Percentiles rank a stretch among this genome's conserved stretches.
Evolutionary conservation across 2,329 filamentous ascomycete species (phyloP).

Genomic region (Graphilbum ipis-grandicollis): DNA sequence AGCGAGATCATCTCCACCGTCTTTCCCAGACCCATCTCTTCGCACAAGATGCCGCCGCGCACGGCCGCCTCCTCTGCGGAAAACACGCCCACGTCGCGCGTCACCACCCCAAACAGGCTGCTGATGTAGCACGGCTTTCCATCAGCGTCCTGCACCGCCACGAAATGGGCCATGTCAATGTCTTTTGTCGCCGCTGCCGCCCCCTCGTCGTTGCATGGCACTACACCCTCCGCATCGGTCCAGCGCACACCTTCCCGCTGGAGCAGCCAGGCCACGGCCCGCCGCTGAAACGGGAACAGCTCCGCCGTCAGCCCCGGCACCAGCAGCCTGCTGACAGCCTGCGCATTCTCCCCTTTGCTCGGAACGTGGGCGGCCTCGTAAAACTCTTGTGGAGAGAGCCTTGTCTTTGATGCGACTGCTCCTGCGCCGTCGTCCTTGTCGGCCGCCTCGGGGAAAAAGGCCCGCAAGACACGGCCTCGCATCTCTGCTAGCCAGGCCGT

Average conservation of each 20-base stretch:
- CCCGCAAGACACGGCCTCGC: slow-evolving; percentile 5
- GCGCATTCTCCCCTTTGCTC: slow-evolving; percentile 18
- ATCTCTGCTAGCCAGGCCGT: not conserved
- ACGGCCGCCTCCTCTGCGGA: slow-evolving; percentile 21
- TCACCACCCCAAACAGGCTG: slow-evolving; percentile 42
- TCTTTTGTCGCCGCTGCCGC: slow-evolving; percentile 2
- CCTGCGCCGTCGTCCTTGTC: not conserved
- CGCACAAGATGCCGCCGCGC: slow-evolving; percentile 50
- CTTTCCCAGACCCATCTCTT: slow-evolving; percentile 75
- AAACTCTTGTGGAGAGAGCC: slow-evolving; percentile 35
- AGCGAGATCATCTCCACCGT: slow-evolving; percentile 60
- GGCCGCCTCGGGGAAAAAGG: slow-evolving; percentile 7
- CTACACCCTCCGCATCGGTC: slow-evolving; percentile 10
- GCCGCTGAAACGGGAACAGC: slow-evolving; percentile 56
- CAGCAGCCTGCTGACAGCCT: slow-evolving; percentile 17
- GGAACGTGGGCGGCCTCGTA: slow-evolving; percentile 54
- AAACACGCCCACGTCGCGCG: slow-evolving; percentile 29
- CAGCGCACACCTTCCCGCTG: slow-evolving; percentile 44
- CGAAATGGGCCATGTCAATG: slow-evolving; percentile 26
- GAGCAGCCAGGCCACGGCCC: slow-evolving; percentile 55
- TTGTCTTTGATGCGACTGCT: not conserved
- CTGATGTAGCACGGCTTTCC: slow-evolving; percentile 27
- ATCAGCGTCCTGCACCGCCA: slow-evolving; percentile 22
- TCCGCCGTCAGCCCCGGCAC: slow-evolving; percentile 27
- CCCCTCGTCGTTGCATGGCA: too few species aligned